Conservation (phyloP, 225 moss, liverwort and hornwort genomes). For the Anthoceros angustus region DNA sequence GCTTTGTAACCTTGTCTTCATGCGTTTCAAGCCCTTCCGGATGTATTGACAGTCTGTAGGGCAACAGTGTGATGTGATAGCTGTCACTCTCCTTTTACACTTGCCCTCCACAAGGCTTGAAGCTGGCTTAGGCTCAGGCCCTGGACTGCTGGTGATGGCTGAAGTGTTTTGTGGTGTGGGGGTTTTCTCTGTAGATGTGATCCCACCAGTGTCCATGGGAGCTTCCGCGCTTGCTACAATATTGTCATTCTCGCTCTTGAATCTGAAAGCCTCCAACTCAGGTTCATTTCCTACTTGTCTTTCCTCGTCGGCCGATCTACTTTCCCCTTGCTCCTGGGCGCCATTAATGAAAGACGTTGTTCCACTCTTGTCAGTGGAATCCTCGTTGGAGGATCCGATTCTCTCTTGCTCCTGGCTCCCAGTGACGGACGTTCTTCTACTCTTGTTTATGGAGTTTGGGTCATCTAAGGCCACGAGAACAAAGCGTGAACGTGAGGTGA, state of each 20-base stretch:
- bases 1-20: background rate
- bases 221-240: background rate
- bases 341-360: too few relatives aligned
- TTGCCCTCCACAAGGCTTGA: background rate
- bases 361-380: too few relatives aligned
- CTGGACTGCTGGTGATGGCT: too few relatives aligned
- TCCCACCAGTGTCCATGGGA: background rate
- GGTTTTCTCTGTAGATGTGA: background rate
- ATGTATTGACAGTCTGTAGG: background rate
- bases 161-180: background rate
- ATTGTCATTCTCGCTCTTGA: background rate
- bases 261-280: background rate
- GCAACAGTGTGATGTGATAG: background rate
- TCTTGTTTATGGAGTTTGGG: background rate
- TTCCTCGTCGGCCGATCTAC: too few relatives aligned
- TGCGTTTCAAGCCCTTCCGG: background rate
- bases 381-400: too few relatives aligned
- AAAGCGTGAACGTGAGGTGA: background rate
- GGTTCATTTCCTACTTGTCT: background rate
- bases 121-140: background rate
- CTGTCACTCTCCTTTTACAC: background rate
- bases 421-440: background rate
- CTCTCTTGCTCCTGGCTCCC: background rate
- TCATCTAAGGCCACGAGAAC: background rate
- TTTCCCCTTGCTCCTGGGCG: too few relatives aligned